Evolutionary conservation across 2,329 filamentous ascomycete genomes (phyloP), one percentile per base, ranked within the genome.

Genomic region (Alternaria triticimaculans): DNA sequence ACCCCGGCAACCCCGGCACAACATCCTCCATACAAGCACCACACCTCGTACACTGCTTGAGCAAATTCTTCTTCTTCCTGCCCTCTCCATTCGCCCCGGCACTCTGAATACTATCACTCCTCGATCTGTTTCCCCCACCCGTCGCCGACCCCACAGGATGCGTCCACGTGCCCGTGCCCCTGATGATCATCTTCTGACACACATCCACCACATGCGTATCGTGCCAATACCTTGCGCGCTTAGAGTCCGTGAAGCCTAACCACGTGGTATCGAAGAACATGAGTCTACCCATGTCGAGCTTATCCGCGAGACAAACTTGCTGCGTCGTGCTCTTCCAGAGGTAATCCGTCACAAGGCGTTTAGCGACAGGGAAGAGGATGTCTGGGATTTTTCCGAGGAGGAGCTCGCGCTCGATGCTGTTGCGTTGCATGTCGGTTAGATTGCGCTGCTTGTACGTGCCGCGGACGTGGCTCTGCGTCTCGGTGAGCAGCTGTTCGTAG

Each of bases 261-360:
- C 92, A 87, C 53, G 84, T 84, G 59, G 89, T 92, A 75, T 96
- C 88, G 53, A 88, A 87, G 79, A 93, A 91, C 80, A 92, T 92
- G 53, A 97, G 84, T 64, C 86, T 86, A 10, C 89, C 87, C 26
- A 88, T 85, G 68, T 96, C 88, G 11, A 89, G 85, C 58, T 86
- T 84, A 6, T 82, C 82, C 44, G 87, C 84, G 58, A 94, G 85
- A 20, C 84, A 82, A 0, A 67, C 68, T 20, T 68, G 63, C 18
- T 56, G 61, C 43, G 55, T 80, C 0, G 80, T 82, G 20, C 81
- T 81, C 7, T 74, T 70, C 62, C 72, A 78, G 1, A 80, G 63
- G 4, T 64, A 55, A 11, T 76, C 82, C 1, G 80, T 82, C 1
- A 89, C 75, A 3, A 89, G 76, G 6, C 79, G 79, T 21, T 79